Percentiles rank a stretch among this genome's conserved stretches.
Conservation (phyloP, 331 rosid genomes). For the Quercus phellos region DNA sequence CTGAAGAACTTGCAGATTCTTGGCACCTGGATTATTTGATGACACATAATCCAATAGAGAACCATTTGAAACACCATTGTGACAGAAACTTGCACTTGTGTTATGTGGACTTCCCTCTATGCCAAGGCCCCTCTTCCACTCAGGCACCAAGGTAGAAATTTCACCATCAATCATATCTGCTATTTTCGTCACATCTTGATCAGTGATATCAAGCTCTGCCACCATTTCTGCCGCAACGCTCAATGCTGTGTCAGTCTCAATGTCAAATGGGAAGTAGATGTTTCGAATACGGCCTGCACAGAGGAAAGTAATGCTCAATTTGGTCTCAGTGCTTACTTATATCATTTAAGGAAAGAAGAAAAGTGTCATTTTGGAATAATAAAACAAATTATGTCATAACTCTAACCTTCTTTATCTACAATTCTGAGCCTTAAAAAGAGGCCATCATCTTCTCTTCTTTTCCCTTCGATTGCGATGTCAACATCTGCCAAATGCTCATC, state of each 20-base stretch:
- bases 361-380: conserved; percentile 17
- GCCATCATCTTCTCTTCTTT: conserved; percentile 64
- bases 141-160: conserved; percentile 65
- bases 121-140: conserved; percentile 49
- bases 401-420: conserved; percentile 82
- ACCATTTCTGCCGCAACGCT: conserved; percentile 92
- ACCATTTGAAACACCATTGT: conserved; percentile 50
- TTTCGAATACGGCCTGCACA: conserved; percentile 75
- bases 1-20: conserved; percentile 66
- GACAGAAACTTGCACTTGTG: conserved; percentile 42
- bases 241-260: conserved; percentile 71
- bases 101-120: conserved; percentile 43
- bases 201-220: conserved; percentile 77
- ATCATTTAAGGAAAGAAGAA: background rate
- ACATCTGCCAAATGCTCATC: conserved; percentile 56
- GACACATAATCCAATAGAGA: conserved; percentile 49
- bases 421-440: conserved; percentile 88
- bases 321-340: background rate
- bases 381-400: conserved; percentile 10
- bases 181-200: conserved; percentile 77
- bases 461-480: conserved; percentile 68
- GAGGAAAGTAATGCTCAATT: conserved; percentile 1
- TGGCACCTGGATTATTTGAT: conserved; percentile 38
- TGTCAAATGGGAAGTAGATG: conserved; percentile 92
- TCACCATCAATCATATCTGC: conserved; percentile 90